Evolutionary conservation across 345 rosid species (phyloP), one percentile per base, ranked within the genome.

Genomic region (Kernera saxatilis): DNA sequence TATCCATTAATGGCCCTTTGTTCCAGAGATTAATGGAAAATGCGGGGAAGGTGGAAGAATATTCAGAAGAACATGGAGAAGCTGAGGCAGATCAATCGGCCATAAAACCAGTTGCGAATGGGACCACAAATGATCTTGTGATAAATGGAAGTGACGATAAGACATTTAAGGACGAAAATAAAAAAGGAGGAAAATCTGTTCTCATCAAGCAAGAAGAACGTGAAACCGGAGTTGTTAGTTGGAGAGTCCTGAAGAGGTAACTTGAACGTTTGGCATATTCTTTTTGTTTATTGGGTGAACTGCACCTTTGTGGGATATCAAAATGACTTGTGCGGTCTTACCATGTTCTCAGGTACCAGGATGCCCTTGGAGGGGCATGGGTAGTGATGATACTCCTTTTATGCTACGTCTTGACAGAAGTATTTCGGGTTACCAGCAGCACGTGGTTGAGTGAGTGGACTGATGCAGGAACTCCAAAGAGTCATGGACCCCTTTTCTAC

Each of bases 1-100:
- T 94, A 61, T 91, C 92, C 19, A 82, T 52, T 48, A 88, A 78
- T 76, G 99, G 99, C 33, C 60, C 74, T 58, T 58, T 84, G 76
- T 94, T 94, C 82, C 92, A 87, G 66, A 87, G 83, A 78, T 83
- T 91, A 36, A 91, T 94, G 98, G 98, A 94, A 85, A 91, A 94
- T 84, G 99, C 99, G 2, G 99, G 99, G 44, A 94, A 94, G 85
- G 88, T 94, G 86, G 99, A 94, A 86, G 98, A 94, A 60, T 88
- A 84, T 75, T 81, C 54, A n/a, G 99, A 91, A 71, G 98, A 87
- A 74, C 80, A 72, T 60, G 89, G 83, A 74, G 83, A 80, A 61
- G 84, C 66, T 17, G 83, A 84, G 69, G 67, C 75, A 23, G 96
- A 88, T 72, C 46, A 72, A 48, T 67, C 72, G 12, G 71, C 70